Conservation (phyloP, 192 early-diverging fungal species). For the Umbelopsis vinacea region DNA sequence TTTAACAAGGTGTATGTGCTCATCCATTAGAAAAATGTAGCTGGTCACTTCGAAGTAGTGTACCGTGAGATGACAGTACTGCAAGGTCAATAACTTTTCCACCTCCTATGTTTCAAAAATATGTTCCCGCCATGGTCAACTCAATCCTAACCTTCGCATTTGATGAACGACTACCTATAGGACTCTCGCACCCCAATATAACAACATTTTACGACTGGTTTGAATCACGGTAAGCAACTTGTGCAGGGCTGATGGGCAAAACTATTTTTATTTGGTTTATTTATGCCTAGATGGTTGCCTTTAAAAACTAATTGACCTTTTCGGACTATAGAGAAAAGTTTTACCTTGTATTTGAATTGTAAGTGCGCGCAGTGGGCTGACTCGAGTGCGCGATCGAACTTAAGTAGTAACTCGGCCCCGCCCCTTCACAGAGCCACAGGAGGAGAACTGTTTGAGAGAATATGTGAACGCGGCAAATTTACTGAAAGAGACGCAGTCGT, state of each 20-base stretch:
- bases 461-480: constrained; percentile 73
- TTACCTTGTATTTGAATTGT: constrained; percentile 73
- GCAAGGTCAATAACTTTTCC: background rate
- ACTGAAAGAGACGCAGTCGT: constrained; percentile 75
- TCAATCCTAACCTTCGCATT: no score
- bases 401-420: background rate
- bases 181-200: constrained; percentile 83
- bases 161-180: constrained; percentile 44
- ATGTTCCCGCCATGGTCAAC: no score
- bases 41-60: constrained; percentile 80
- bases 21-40: constrained; percentile 62
- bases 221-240: constrained; percentile 25
- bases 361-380: constrained; percentile 5
- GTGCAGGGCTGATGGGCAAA: no score
- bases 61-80: constrained; percentile 84
- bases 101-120: background rate
- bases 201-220: constrained; percentile 77
- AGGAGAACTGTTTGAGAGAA: constrained; percentile 84
- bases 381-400: background rate
- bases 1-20: background rate
- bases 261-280: no score
- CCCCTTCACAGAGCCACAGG: constrained; percentile 57
- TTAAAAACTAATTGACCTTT: constrained; percentile 36
- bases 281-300: constrained; percentile 30
- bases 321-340: constrained; percentile 59